Evolutionary conservation across 257 asterid genomes (phyloP).

Genomic region (Cynanchum wilfordii): DNA sequence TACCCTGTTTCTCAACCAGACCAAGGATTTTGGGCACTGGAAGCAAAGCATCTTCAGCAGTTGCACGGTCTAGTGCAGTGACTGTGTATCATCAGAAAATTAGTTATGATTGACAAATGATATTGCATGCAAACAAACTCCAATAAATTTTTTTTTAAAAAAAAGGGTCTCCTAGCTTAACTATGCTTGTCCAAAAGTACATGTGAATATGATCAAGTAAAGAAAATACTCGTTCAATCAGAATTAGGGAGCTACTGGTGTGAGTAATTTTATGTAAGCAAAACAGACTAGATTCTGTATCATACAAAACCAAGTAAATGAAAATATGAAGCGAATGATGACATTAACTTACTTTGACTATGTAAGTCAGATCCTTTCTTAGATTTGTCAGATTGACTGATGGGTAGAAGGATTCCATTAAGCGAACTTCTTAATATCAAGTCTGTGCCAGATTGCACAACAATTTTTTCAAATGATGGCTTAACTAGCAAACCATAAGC

Average conservation of each 20-base stretch:
- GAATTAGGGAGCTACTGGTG: not conserved
- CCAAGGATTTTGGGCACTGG: slow-evolving; percentile 64
- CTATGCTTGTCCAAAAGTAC: not conserved
- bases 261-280: not conserved
- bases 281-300: not conserved
- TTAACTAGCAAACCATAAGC: slow-evolving; percentile 76
- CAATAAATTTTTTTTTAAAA: not conserved
- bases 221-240: not conserved
- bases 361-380: slow-evolving; percentile 38
- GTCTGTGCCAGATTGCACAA: slow-evolving; percentile 68
- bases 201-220: not conserved
- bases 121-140: not conserved
- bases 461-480: slow-evolving; percentile 71
- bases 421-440: slow-evolving; percentile 47
- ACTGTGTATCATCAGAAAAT: slow-evolving; percentile 42
- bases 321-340: not conserved
- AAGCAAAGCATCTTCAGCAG: slow-evolving; percentile 68
- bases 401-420: slow-evolving; percentile 71
- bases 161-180: not conserved
- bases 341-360: slow-evolving; percentile 44
- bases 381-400: slow-evolving; percentile 47
- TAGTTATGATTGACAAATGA: slow-evolving; percentile 9
- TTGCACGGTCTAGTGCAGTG: slow-evolving; percentile 82
- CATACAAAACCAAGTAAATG: not conserved
- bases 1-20: slow-evolving; percentile 31